These are phyloP conservation scores for Ampelocalamus luodianensis DNA, from an alignment of 176 grass and related monocot species.

Conservation along the genomic window DNA sequence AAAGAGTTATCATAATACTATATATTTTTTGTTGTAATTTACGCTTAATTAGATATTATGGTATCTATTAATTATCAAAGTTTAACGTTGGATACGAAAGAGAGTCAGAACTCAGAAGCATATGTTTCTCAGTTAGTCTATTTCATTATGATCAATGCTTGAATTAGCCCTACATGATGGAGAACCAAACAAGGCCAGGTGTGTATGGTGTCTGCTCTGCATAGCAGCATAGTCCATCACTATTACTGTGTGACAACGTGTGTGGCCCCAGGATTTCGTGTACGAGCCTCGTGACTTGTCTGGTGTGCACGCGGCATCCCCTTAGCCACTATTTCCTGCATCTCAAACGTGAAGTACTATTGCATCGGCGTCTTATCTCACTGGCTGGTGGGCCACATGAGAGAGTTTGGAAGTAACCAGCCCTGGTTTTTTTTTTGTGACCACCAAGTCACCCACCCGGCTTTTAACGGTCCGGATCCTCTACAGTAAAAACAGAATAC, in stretches of 20 bases:
- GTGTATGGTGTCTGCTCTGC: not conserved
- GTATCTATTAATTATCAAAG: not conserved
- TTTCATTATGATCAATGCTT: not conserved
- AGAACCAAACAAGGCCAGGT: not conserved
- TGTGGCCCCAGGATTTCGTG: slow-evolving; percentile 41
- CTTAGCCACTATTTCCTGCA: slow-evolving; percentile 33
- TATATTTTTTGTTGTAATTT: not conserved
- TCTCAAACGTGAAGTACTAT: slow-evolving; percentile 6
- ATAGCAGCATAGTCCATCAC: not conserved
- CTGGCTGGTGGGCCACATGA: slow-evolving; percentile 1
- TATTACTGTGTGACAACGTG: slow-evolving; percentile 41
- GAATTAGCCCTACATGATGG: not conserved
- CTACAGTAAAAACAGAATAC: too few species aligned
- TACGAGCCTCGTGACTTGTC: slow-evolving; percentile 40
- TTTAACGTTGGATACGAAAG: not conserved
- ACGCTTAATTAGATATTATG: not conserved
- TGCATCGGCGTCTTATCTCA: not conserved
- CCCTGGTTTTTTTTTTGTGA: not conserved
- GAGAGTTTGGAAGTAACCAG: not conserved
- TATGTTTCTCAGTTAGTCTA: not conserved
- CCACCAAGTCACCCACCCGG: not conserved
- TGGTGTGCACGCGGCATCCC: slow-evolving; percentile 47
- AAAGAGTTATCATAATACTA: not conserved
- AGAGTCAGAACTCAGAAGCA: not conserved
- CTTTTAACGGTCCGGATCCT: too few species aligned